A percentile compares a stretch with the other conserved stretches of the same genome.
phyloP scores from a whole-genome alignment of 495 filamentous ascomycete genomes.

The Pyrenopolyporus hunteri region DNA sequence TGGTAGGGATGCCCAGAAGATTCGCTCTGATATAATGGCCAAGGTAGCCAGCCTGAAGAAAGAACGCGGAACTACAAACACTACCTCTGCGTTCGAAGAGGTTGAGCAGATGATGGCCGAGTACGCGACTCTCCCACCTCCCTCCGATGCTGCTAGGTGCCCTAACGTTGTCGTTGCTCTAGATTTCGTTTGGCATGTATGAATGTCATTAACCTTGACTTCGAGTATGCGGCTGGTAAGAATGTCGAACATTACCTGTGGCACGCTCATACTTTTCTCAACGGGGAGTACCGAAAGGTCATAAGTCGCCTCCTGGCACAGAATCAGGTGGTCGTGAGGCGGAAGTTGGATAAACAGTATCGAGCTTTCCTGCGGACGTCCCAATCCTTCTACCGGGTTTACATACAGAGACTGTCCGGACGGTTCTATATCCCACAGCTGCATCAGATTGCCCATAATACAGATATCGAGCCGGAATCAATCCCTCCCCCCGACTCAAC shows the following conservation, averaged over 20 bases:
- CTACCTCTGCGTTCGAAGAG: constrained; percentile 41
- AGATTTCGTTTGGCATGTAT: constrained; percentile 76
- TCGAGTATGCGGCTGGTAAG: constrained; percentile 67
- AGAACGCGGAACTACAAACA: constrained; percentile 31
- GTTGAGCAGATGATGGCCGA: constrained; percentile 40
- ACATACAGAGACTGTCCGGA: constrained; percentile 77
- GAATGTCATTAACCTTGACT: constrained; percentile 73
- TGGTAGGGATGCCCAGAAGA: constrained; percentile 41
- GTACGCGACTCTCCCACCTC: constrained; percentile 28
- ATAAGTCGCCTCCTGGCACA: constrained; percentile 50
- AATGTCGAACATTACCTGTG: constrained; percentile 76
- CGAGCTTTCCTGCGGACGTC: constrained; percentile 82
- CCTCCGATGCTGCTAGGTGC: constrained; percentile 17
- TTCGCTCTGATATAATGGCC: constrained; percentile 36
- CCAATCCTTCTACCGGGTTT: constrained; percentile 84
- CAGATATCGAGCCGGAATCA: constrained; percentile 60
- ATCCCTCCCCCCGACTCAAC: constrained; percentile 47
- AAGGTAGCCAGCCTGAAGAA: constrained; percentile 38
- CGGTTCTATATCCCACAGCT: constrained; percentile 77
- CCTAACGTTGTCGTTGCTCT: constrained; percentile 37
- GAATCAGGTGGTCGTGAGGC: constrained; percentile 72
- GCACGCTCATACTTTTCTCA: constrained; percentile 78
- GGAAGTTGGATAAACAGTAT: constrained; percentile 82
- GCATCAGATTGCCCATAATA: constrained; percentile 69
- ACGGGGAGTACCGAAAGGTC: constrained; percentile 73